phyloP scores from a whole-genome alignment of 768 basidiomycete species.

The Amanita muscaria region DNA sequence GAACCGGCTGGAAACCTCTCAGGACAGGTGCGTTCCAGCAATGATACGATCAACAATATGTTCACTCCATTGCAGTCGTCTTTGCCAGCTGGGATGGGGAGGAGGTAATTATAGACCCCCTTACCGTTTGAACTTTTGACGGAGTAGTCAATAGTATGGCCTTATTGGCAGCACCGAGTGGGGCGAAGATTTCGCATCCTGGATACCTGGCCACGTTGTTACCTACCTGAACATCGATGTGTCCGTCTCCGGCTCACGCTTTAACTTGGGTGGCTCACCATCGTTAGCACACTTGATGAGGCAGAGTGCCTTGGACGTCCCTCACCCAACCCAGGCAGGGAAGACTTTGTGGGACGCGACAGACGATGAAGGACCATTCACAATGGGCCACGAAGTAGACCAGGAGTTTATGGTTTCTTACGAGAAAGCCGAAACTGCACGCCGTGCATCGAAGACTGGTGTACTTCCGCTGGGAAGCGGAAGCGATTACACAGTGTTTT shows the following conservation, averaged over 20 bases:
- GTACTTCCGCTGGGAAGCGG: conserved; percentile 70
- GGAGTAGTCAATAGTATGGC: conserved; percentile 33
- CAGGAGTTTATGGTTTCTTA: conserved; percentile 33
- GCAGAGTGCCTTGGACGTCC: conserved; percentile 56
- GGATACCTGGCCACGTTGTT: conserved; percentile 73
- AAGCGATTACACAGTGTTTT: conserved; percentile 87
- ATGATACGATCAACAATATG: neutral
- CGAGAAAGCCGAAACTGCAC: conserved; percentile 24
- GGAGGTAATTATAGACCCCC: conserved; percentile 35
- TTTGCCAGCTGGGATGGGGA: conserved; percentile 74
- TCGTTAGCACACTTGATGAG: conserved; percentile 74
- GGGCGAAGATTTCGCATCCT: conserved; percentile 84
- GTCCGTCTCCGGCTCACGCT: conserved; percentile 55
- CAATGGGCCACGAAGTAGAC: conserved; percentile 30
- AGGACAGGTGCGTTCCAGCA: conserved; percentile 32
- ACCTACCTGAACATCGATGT: conserved; percentile 82
- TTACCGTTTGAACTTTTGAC: conserved; percentile 1
- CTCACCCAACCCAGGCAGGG: conserved; percentile 58
- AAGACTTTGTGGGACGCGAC: conserved; percentile 77
- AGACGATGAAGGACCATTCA: conserved; percentile 47
- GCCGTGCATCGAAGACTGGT: conserved; percentile 28
- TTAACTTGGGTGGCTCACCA: conserved; percentile 56
- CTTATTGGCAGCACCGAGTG: conserved; percentile 86
- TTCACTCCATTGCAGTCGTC: conserved; percentile 30
- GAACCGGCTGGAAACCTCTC: conserved; percentile 77